Base-by-base conservation (phyloP, 2,329 filamentous ascomycete species). In the Westerdykella sp. region DNA sequence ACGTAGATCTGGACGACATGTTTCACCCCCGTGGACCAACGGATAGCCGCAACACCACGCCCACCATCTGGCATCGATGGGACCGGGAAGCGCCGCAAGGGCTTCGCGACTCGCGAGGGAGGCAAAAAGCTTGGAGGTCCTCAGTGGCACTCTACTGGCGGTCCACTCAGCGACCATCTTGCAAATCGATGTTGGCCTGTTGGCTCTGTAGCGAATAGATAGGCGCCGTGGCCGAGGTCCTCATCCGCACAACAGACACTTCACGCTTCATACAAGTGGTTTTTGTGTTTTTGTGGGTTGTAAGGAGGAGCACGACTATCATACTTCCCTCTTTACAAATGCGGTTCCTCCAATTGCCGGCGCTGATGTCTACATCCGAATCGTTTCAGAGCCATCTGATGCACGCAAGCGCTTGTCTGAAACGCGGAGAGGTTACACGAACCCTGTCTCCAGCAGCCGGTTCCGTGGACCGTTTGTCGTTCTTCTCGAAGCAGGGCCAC, bases 331-430 rank as follows among this genome's bases (percentile, higher is more conserved):
- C 9, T 10, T 21, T 28, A 28, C 25, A 28, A 28, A 28, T 28
- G 9, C 11, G 25, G 11, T 28, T 28, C 25, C 4, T 4, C 25
- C 25, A 28, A 28, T 28, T 28, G 25, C 25, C 7, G 11, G 7
- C 25, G 9, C 9, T 10, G 25, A 28, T 28, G 7, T 28, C 25
- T 28, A 28, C 25, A 10, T 28, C 25, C 25, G 4, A 42, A 55
- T 51, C 49, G 61, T 65, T 65, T 65, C 61, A 65, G 53, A 31
- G 34, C 47, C 40, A 44, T 46, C 37, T 51, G 46, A 43, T 39
- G 47, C 48, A 51, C 38, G n/a, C 49, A 54, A 50, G 47, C 41
- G 39, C 34, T 42, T 39, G 37, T 47, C 54, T 62, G 61, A 64
- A 63, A 63, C 61, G 30, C 52, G 42, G 42, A 50, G 37, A 44